Conservation (phyloP, 2,329 filamentous ascomycete genomes). For the Simplicillium sp. region DNA sequence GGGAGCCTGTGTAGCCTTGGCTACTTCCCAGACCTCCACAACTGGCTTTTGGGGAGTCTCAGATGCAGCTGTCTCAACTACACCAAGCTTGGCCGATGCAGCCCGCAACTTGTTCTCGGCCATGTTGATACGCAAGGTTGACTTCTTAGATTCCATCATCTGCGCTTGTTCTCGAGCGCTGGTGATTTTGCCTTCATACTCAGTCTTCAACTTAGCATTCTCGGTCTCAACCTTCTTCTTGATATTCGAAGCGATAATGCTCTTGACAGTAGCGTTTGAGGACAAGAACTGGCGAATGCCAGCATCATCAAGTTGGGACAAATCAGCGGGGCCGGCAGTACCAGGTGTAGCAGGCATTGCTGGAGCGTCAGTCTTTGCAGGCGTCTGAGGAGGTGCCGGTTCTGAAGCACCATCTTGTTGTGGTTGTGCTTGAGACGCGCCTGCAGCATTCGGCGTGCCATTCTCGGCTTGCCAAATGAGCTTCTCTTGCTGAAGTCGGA, state of each 20-base stretch:
- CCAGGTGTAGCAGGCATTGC: conserved; percentile 26
- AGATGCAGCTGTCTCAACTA: conserved; percentile 72
- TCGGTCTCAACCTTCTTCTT: conserved; percentile 62
- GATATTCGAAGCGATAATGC: conserved; percentile 51
- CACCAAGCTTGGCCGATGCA: conserved; percentile 61
- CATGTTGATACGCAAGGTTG: conserved; percentile 68
- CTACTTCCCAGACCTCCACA: conserved; percentile 76
- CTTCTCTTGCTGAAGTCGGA: conserved; percentile 53
- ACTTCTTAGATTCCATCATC: conserved; percentile 66
- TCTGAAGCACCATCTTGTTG: conserved; percentile 1
- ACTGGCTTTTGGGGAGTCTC: conserved; percentile 81
- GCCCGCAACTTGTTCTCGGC: conserved; percentile 57
- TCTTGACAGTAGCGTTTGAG: conserved; percentile 47
- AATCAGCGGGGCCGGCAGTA: conserved; percentile 24
- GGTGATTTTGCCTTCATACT: conserved; percentile 41
- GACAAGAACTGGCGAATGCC: conserved; percentile 48
- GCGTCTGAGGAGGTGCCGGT: conserved; percentile 10
- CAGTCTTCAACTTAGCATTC: conserved; percentile 48
- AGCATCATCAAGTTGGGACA: conserved; percentile 41
- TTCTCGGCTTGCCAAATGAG: conserved; percentile 52
- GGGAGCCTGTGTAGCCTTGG: conserved; percentile 42
- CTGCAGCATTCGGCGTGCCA: conserved; percentile 14
- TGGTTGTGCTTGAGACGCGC: conserved; percentile 4
- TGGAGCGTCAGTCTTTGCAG: conserved; percentile 10
- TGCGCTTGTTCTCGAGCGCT: conserved; percentile 54